phyloP scores from a whole-genome alignment of 2,329 filamentous ascomycete genomes.

The Epichloe scottii region DNA sequence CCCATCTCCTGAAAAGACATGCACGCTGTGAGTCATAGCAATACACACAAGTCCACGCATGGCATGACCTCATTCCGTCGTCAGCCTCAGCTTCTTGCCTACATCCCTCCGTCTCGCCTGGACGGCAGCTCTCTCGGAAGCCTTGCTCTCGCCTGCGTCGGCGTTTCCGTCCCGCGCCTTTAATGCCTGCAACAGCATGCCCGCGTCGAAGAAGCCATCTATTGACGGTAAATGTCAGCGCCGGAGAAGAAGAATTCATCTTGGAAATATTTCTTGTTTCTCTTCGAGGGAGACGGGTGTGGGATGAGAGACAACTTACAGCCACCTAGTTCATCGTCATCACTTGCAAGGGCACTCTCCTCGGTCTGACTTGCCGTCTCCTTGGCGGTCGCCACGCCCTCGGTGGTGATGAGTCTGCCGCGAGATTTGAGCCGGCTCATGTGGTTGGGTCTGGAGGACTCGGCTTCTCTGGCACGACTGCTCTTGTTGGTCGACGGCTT shows the following conservation, averaged over 20 bases:
- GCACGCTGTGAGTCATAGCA: not conserved
- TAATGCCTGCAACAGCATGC: conserved; percentile 82
- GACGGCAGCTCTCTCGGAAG: conserved; percentile 47
- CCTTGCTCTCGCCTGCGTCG: conserved; percentile 37
- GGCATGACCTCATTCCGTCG: conserved; percentile 9
- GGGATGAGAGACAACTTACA: conserved; percentile 49
- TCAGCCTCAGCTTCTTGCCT: conserved; percentile 54
- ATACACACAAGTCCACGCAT: not conserved
- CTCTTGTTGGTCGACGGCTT: conserved; percentile 29
- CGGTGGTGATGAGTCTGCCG: conserved; percentile 53
- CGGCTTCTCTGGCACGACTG: conserved; percentile 42
- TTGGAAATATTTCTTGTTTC: not conserved
- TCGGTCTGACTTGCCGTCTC: conserved; percentile 48
- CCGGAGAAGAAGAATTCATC: not conserved
- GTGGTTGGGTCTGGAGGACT: conserved; percentile 25
- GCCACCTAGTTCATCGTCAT: conserved; percentile 82
- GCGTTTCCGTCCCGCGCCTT: conserved; percentile 53
- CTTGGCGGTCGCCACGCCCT: conserved; percentile 31
- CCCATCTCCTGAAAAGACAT: not conserved
- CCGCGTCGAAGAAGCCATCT: conserved; percentile 97
- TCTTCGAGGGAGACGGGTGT: not conserved
- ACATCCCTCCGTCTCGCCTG: conserved; percentile 52
- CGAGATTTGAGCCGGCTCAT: conserved; percentile 51
- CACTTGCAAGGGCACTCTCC: conserved; percentile 60
- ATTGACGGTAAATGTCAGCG: conserved; percentile 16